Percentiles rank a stretch among this genome's conserved stretches.
Conservation (phyloP, 1,139 yeast species). For the Taphrina wiesneri region DNA sequence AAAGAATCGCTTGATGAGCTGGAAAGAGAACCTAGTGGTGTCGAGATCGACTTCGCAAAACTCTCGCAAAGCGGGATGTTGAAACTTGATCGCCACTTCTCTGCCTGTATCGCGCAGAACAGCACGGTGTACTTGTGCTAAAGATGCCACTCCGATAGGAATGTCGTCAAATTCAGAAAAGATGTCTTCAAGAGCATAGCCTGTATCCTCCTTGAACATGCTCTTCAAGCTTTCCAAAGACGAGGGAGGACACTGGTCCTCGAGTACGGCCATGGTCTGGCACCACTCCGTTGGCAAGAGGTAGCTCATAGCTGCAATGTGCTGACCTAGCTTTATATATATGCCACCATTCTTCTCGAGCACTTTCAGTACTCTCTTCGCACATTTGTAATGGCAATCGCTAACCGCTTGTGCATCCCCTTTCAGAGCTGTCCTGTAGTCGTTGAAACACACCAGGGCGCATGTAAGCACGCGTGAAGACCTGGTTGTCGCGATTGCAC, state of each 20-base stretch:
- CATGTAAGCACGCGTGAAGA: slow-evolving; percentile 29
- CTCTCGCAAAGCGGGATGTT: slow-evolving; percentile 83
- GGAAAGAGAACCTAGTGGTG: slow-evolving; percentile 74
- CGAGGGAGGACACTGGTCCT: slow-evolving; percentile 85
- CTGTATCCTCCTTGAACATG: slow-evolving; percentile 70
- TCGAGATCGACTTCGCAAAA: slow-evolving; percentile 88
- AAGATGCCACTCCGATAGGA: slow-evolving; percentile 93
- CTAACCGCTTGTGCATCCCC: slow-evolving; percentile 53
- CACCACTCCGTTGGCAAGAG: slow-evolving; percentile 94
- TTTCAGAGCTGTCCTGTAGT: slow-evolving; percentile 60
- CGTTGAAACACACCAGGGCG: slow-evolving; percentile 33
- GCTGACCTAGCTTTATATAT: slow-evolving; percentile 92
- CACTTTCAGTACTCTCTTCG: slow-evolving; percentile 74
- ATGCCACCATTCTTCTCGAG: slow-evolving; percentile 86
- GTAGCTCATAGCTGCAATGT: slow-evolving; percentile 86
- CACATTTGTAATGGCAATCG: slow-evolving; percentile 71
- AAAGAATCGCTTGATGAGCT: slow-evolving; percentile 70
- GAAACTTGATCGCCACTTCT: slow-evolving; percentile 89
- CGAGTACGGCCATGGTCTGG: slow-evolving; percentile 86
- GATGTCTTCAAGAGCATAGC: slow-evolving; percentile 57
- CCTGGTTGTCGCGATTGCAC: slow-evolving; percentile 30
- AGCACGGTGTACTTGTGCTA: slow-evolving; percentile 93
- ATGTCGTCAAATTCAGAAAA: slow-evolving; percentile 65
- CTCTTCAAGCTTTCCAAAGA: slow-evolving; percentile 65
- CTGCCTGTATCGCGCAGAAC: slow-evolving; percentile 60